phyloP scores from a whole-genome alignment of 139 green algal genomes.

The Picochlorum sp. region DNA sequence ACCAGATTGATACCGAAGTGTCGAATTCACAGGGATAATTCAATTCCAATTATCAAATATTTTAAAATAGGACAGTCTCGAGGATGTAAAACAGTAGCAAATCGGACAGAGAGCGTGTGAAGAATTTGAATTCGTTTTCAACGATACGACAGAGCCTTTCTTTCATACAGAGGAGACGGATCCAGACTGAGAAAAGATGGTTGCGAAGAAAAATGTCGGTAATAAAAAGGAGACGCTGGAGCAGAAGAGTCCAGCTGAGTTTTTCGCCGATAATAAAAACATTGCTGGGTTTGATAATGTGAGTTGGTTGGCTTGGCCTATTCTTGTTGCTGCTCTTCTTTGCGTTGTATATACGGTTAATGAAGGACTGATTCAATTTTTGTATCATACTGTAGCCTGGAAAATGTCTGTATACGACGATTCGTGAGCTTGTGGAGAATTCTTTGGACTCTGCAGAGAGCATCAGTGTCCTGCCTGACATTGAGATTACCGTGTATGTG shows the following conservation, averaged over 20 bases:
- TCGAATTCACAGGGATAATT: too few relatives aligned
- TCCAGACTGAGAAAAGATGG: too few relatives aligned
- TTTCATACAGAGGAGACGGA: too few relatives aligned
- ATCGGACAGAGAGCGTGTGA: too few relatives aligned
- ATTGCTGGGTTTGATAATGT: conserved; percentile 98
- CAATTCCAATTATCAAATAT: too few relatives aligned
- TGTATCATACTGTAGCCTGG: conserved; percentile 59
- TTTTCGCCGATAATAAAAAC: conserved; percentile 98
- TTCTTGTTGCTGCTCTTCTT: neutral
- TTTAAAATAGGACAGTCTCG: too few relatives aligned
- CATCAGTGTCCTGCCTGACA: conserved; percentile 62
- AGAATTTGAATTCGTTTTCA: too few relatives aligned
- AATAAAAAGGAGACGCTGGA: conserved; percentile 44
- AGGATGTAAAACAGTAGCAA: too few relatives aligned
- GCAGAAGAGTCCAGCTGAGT: conserved; percentile 87
- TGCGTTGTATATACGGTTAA: neutral
- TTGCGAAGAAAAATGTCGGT: too few relatives aligned
- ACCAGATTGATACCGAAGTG: too few relatives aligned
- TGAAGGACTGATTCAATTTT: neutral
- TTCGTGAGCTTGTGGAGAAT: conserved; percentile 95
- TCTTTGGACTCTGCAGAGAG: conserved; percentile 82
- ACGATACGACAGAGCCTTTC: too few relatives aligned
- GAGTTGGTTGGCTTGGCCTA: conserved; percentile 7
- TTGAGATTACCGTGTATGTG: conserved; percentile 49
- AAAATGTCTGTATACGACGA: conserved; percentile 93